phyloP scores from a whole-genome alignment of 208 protist species.

The Leishmania guyanensis region DNA sequence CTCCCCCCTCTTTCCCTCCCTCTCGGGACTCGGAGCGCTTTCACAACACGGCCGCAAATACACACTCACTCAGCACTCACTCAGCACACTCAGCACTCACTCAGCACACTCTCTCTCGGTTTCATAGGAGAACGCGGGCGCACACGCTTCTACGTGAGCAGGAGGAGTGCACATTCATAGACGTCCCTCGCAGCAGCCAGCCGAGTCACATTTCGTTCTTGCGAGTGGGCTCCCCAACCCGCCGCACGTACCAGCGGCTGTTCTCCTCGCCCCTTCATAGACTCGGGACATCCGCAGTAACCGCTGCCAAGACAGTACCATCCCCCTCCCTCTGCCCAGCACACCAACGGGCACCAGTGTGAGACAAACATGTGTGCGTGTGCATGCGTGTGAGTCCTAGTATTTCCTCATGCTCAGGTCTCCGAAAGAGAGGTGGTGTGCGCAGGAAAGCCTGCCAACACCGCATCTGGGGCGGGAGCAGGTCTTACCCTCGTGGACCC shows the following conservation, averaged over 20 bases:
- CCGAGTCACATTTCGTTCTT: background rate
- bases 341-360: background rate
- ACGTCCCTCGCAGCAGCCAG: background rate
- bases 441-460: background rate
- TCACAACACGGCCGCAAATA: background rate
- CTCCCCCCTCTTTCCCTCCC: background rate
- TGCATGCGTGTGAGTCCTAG: background rate
- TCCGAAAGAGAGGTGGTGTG: background rate
- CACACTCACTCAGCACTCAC: background rate
- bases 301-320: background rate
- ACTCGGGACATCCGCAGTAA: background rate
- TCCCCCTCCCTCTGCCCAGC: background rate
- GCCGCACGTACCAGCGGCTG: too few relatives aligned
- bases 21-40: background rate
- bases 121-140: too few relatives aligned
- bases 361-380: background rate
- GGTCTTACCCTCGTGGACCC: too few relatives aligned
- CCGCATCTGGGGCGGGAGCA: background rate
- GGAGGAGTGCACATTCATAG: too few relatives aligned
- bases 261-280: background rate
- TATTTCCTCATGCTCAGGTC: background rate
- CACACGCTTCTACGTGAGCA: too few relatives aligned
- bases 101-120: too few relatives aligned
- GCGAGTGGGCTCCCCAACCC: too few relatives aligned
- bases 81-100: too few relatives aligned